Conservation (phyloP, 2,329 filamentous ascomycete species). For the Hypoxylon sp. region DNA sequence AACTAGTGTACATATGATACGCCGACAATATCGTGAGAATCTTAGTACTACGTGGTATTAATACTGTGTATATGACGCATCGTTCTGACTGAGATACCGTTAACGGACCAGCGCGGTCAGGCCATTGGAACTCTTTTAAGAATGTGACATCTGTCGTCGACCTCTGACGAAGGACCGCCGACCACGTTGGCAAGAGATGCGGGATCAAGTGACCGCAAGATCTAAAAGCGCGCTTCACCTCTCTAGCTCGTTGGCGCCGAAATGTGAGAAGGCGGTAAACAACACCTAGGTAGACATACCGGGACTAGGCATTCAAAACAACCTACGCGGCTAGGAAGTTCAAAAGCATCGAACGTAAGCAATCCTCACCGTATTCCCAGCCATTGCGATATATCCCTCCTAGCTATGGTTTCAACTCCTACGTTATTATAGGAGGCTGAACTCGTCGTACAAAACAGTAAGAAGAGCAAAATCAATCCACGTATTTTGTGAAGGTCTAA, state of each 20-base stretch:
- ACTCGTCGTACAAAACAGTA: too few relatives aligned
- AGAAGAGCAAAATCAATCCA: too few relatives aligned
- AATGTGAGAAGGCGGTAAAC: too few relatives aligned
- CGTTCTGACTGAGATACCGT: constrained; percentile 14
- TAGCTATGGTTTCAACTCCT: too few relatives aligned
- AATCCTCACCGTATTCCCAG: constrained; percentile 15
- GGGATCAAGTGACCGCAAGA: constrained; percentile 7
- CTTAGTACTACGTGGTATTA: constrained; percentile 18
- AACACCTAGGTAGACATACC: too few relatives aligned
- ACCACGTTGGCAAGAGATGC: constrained; percentile 15
- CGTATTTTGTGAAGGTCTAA: too few relatives aligned
- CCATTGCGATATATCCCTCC: constrained; percentile 18
- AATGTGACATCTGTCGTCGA: constrained; percentile 9
- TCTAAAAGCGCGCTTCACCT: too few relatives aligned
- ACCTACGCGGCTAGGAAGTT: constrained; percentile 3
- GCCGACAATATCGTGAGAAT: neutral
- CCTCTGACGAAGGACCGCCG: constrained; percentile 10
- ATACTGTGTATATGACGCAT: constrained; percentile 15
- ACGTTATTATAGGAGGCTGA: too few relatives aligned
- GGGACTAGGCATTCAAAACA: neutral
- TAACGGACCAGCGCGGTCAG: constrained; percentile 8
- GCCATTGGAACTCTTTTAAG: constrained; percentile 12
- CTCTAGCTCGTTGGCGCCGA: too few relatives aligned
- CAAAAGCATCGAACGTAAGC: constrained; percentile 8
- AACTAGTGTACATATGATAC: constrained; percentile 6